Evolutionary conservation across 257 asterid genomes (phyloP), one percentile per base, ranked within the genome.

Genomic region (Pogostemon cablin): DNA sequence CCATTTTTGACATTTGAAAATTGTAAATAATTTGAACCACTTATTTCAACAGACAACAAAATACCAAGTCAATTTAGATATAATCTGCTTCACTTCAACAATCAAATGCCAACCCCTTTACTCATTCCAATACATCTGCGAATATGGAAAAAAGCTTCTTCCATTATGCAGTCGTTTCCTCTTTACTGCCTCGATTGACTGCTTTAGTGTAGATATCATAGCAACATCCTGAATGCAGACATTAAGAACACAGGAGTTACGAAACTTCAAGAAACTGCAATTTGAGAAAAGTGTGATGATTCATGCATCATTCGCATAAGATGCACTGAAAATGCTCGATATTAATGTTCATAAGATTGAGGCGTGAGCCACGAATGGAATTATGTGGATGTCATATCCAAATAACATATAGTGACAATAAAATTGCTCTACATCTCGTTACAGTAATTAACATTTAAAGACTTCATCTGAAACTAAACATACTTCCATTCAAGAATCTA

Each of bases 191-290:
- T 69, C 82, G 62, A 79, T 66, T 75, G 6, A 63, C 71, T 57
- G 88, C 88, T 76, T 54, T 84, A 48, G 80, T 87, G 69, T 84
- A 84, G 67, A 84, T 82, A 84, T 85, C 90, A 37, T 83, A 85
- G 80, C 88, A 85, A 57, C 90, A 87, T 73, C 90, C 93, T 87
- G 82, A 15, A 46, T 9, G 75, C 4, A 61, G 65, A 65, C 25
- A 56, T 69, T 12, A 62, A 69, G 46, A 41, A n/a, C 17, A 50
- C 32, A 25, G 32, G 32, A 25, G 32, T 25, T 25, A 25, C 32
- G 1, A 25, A 25, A 25, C 32, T 25, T 25, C 32, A 25, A 25
- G 32, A 25, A 25, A 5, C 39, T 1, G 2, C 3, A 54, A 37
- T 2, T 17, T 54, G 11, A 54, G 60, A 54, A 17, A 54, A 54